Base-by-base conservation (phyloP, 169 alveolate genomes). In the Plasmodium vivax region DNA sequence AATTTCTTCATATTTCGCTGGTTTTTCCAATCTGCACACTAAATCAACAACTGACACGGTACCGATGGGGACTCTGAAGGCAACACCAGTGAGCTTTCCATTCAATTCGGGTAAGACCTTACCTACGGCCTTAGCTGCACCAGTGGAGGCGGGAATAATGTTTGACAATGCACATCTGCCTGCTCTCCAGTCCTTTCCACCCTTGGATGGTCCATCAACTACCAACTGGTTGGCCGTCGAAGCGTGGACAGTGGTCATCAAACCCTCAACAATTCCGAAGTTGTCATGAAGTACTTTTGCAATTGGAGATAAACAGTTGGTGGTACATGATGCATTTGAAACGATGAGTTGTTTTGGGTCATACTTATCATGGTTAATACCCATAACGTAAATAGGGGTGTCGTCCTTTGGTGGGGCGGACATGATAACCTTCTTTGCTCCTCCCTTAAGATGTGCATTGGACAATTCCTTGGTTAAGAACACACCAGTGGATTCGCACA, bases 161-260 rank as follows among this genome's bases (percentile, higher is more conserved):
- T 99, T 99, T 93, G 97, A 97, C 51, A 98, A 98, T 9, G 99
- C 99, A 92, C 99, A 99, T 84, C 99, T 97, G 54, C 99, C 99
- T 47, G 99, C 99, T 94, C 99, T 98, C 99, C 99, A 99, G 98
- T 99, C 99, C 97, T 99, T 99, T 81, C 99, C 99, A 27, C 99
- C 99, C 94, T 98, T 98, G 54, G 99, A 98, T 77, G 99, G 99
- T 68, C 99, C 99, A 94, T 99, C 99, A 56, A 99, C 99, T 85
- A 99, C 98, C 93, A 99, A 97, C 97, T 99, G 99, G 97, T 98
- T 99, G 74, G 99, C 99, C 16, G 99, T 99, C 93, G 98, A 96
- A 62, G 99, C 99, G 96, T 99, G 99, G 51, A 99, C 99, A n/a
- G 99, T 99, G 92, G 99, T 99, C 99, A 99, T 99, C 72, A 99